Evolutionary conservation across 768 basidiomycete genomes (phyloP).

Genomic region (Tulasnella sp.): DNA sequence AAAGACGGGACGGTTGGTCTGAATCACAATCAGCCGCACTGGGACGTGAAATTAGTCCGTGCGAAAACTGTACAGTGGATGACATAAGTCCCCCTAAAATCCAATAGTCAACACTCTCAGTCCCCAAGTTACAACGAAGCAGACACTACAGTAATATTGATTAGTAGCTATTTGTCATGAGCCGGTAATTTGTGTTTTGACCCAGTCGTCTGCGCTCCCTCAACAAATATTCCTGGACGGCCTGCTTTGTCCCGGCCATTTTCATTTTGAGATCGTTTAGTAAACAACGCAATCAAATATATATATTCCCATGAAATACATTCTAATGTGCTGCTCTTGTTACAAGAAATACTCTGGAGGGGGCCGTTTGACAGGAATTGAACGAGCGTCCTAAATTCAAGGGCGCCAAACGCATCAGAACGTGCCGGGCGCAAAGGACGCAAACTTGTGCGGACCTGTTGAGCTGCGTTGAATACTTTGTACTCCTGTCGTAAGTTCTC

Average conservation of each 20-base stretch:
- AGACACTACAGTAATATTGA: no score
- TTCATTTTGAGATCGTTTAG: neutral
- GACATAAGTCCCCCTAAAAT: neutral
- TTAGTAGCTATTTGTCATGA: no score
- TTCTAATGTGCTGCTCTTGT: neutral
- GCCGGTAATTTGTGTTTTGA: no score
- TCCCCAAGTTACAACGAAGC: no score
- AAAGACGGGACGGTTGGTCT: no score
- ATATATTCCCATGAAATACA: neutral
- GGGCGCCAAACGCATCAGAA: neutral
- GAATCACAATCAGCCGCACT: no score
- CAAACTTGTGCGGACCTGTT: conserved; percentile 43
- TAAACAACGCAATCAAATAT: neutral
- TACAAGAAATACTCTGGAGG: conserved; percentile 81
- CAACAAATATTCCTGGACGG: no score
- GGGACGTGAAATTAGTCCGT: no score
- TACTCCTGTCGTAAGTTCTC: conserved; percentile 90
- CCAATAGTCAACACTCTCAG: no score
- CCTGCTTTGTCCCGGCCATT: no score
- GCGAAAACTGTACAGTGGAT: no score
- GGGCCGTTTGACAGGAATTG: conserved; percentile 72
- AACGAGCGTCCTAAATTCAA: conserved; percentile 61
- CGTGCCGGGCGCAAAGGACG: neutral
- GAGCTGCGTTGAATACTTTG: conserved; percentile 88
- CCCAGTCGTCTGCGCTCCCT: no score